Base-by-base conservation (phyloP, 768 basidiomycete genomes). In the Exidia glandulosa region DNA sequence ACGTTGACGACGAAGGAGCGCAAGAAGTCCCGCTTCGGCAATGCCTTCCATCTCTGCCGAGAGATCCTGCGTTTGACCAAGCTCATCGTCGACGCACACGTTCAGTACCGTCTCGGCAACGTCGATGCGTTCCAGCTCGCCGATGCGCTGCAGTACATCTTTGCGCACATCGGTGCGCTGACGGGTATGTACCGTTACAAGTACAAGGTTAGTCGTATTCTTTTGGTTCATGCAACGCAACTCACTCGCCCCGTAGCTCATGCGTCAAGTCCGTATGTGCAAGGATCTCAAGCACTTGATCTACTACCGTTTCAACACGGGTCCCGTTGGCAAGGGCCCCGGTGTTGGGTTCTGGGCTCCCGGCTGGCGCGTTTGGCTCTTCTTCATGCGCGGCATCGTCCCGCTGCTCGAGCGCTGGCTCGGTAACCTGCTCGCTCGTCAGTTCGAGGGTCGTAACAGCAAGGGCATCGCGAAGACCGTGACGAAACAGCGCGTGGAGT, bases 161-260 rank as follows among this genome's bases (percentile, higher is more conserved):
- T 98, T 67, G 88, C 83, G 2, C 96, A 99, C 68, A 92, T 99
- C 60, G 96, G 96, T 68, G 95, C 96, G 30, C 76, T 99, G 65
- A 99, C 96, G 3, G 96, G 96, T 66, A 99, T 99, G 96, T 99
- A 99, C 75, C 86, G 95, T 31, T 98, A 97, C 79, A 97, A 98
- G 79, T 99, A 99, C 79, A 98, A 98, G 83, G 87, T 87, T 37
- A 29, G 12, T 25, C 25, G 14, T 14, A 14, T 2, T 25, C 3
- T 29, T 29, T 37, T 19, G 32, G 56, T 45, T 33, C 34, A 41
- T 14, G 31, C n/a, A n/a, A 12, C n/a, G 29, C 57, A 25, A 16
- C 5, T 33, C 19, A 19, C 25, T 13, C 32, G 31, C 7, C 48
- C 37, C 61, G 34, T 65, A 89, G 91, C 80, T 99, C 62, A 99